Evolutionary conservation across 352 stramenopile species (phyloP).

Genomic region (Globisporangium perplexum): DNA sequence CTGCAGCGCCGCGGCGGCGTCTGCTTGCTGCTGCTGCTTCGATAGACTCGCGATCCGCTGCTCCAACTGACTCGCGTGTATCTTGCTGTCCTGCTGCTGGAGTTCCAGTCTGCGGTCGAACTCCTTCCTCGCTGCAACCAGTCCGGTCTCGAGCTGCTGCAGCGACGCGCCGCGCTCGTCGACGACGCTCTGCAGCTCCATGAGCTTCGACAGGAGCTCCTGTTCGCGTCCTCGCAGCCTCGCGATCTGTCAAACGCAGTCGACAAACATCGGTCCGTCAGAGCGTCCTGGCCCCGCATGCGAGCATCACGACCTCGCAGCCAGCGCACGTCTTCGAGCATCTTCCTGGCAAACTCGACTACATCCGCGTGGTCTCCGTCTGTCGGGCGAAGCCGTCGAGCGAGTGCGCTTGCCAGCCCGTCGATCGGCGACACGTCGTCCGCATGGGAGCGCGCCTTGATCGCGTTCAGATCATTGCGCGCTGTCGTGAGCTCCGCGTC

Average conservation of each 20-base stretch:
- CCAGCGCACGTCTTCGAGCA: conserved; percentile 44
- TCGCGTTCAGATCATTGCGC: conserved; percentile 41
- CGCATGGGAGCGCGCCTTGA: conserved; percentile 33
- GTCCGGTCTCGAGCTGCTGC: conserved; percentile 52
- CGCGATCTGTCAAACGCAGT: conserved; percentile 2
- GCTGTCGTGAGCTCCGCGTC: conserved; percentile 57
- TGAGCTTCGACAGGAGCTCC: conserved; percentile 29
- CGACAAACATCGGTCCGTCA: background rate
- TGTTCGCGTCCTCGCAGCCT: conserved; percentile 39
- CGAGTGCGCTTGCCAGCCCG: conserved; percentile 20
- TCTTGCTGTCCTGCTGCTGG: conserved; percentile 36
- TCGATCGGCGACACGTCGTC: conserved; percentile 48
- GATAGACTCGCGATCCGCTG: conserved; percentile 32
- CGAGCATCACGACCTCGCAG: background rate
- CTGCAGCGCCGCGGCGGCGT: conserved; percentile 12
- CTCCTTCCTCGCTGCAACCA: conserved; percentile 56
- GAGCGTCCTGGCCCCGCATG: too few species aligned
- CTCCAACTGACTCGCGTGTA: conserved; percentile 28
- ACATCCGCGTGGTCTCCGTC: background rate
- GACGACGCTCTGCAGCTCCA: conserved; percentile 31
- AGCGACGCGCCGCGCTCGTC: conserved; percentile 43
- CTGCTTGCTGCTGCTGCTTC: conserved; percentile 10
- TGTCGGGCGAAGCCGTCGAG: conserved; percentile 21
- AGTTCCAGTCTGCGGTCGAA: conserved; percentile 62
- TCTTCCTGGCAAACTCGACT: conserved; percentile 33